Evolutionary conservation across 2,329 filamentous ascomycete species (phyloP).

Genomic region (Verticillium klebahnii): DNA sequence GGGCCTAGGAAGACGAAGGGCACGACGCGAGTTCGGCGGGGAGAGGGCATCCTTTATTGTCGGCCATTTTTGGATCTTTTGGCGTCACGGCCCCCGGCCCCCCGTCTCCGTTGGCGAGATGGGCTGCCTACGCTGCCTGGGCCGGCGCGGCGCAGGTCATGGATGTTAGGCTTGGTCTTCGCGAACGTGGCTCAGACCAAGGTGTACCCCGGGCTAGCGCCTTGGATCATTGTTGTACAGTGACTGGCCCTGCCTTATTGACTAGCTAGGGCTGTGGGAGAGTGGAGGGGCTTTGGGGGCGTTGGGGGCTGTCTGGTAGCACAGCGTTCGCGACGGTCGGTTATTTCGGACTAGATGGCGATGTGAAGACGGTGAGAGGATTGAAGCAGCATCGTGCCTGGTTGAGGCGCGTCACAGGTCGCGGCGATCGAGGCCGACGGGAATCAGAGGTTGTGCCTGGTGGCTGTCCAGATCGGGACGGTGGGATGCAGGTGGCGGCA

Average conservation of each 20-base stretch:
- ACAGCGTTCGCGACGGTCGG: not conserved
- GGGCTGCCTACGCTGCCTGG: not conserved
- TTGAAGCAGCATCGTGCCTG: not conserved
- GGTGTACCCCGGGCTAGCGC: not conserved
- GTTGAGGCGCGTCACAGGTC: not conserved
- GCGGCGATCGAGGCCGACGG: not conserved
- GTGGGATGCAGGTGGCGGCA: not conserved
- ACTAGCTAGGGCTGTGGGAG: not conserved
- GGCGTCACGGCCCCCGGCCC: not conserved
- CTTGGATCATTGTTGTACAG: not conserved
- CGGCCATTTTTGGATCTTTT: not conserved
- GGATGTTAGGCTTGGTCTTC: not conserved
- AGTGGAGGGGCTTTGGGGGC: not conserved
- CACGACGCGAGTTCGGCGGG: not conserved
- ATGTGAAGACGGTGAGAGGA: not conserved
- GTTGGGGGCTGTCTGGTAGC: not conserved
- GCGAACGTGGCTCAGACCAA: conserved; percentile 1
- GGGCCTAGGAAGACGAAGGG: not conserved
- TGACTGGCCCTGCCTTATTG: not conserved
- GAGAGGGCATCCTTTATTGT: conserved; percentile 1
- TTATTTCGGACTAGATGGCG: not conserved
- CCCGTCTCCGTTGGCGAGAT: not conserved
- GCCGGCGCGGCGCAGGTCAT: conserved; percentile 1
- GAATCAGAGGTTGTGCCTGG: not conserved
- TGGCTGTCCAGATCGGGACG: not conserved